Evolutionary conservation across 2,329 filamentous ascomycete species (phyloP), one percentile per base, ranked within the genome.

Genomic region (Epichloe sylvatica): DNA sequence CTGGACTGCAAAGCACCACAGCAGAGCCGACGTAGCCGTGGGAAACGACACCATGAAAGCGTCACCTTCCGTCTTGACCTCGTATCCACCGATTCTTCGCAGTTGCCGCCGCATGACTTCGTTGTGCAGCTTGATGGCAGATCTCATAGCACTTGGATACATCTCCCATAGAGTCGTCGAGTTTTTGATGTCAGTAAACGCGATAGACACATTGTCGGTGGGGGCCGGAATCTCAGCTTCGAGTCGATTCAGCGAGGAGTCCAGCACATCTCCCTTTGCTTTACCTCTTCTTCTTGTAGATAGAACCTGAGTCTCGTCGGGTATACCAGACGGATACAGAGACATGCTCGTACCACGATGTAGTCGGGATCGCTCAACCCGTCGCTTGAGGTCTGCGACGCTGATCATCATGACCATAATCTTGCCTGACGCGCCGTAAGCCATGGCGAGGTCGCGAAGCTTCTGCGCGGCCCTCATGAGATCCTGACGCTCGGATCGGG

Each of bases 331-430:
- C 1, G 86, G 85, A 47, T 86, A 86, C 67, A 94, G 78, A 13
- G 86, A 88, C 76, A 94, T 83, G 68, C 86, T 94, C 59, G 89
- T 81, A 39, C 86, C 87, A 50, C 87, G 78, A 64, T 85, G 75
- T 53, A 78, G 69, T 70, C 68, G 83, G 66, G 83, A 85, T 55
- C 85, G 79, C 63, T 94, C 86, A 51, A 76, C 72, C 54, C 88
- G 80, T 62, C 86, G 86, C 68, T 94, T 91, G 49, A 98, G 71
- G 61, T 97, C 90, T 49, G 85, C 83, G 37, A 98, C 85, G 49
- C 90, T 91, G 49, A 98, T 82, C 73, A 98, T 87, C 91, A 97
- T 97, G 42, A 98, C 88, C 90, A 97, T 97, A 55, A 97, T 86
- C 70, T 98, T 98, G 61, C 84, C 84, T 1, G 83, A 90, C 12